Evolutionary conservation across 2,329 filamentous ascomycete species (phyloP).

Genomic region (Pseudocercospora musae): DNA sequence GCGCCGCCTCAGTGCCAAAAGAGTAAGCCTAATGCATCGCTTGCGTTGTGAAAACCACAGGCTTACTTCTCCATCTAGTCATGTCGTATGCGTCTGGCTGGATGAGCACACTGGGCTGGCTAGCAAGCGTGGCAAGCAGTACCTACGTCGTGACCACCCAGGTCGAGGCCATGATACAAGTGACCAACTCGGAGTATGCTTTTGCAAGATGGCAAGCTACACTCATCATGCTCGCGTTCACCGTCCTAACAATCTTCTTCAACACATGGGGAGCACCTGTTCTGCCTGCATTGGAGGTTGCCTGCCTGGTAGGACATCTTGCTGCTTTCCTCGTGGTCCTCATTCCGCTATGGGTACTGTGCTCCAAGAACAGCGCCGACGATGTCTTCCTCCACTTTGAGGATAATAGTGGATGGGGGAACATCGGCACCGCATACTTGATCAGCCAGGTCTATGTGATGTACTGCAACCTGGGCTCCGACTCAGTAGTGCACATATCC

Average conservation of each 20-base stretch:
- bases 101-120: conserved; percentile 25
- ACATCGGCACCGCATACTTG: conserved; percentile 31
- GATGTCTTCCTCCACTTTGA: conserved; percentile 34
- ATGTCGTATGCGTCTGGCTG: conserved; percentile 25
- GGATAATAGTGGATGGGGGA: conserved; percentile 30
- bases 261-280: conserved; percentile 35
- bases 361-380: conserved; percentile 31
- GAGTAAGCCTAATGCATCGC: conserved; percentile 8
- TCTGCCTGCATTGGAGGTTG: conserved; percentile 39
- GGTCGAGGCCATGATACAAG: conserved; percentile 38
- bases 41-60: neutral
- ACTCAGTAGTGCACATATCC: conserved; percentile 34
- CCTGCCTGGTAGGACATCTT: conserved; percentile 30
- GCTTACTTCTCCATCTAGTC: conserved; percentile 5
- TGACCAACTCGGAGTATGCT: conserved; percentile 30
- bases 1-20: conserved; percentile 34
- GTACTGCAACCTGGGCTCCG: conserved; percentile 30
- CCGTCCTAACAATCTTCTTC: conserved; percentile 37
- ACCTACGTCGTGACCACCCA: conserved; percentile 38
- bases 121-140: conserved; percentile 34
- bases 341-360: conserved; percentile 31
- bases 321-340: conserved; percentile 34
- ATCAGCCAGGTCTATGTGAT: conserved; percentile 30
- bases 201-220: conserved; percentile 31
- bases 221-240: conserved; percentile 34